These are phyloP conservation scores for Cystobasidium ongulense DNA, from an alignment of 768 basidiomycete genomes.

Conservation along the genomic window DNA sequence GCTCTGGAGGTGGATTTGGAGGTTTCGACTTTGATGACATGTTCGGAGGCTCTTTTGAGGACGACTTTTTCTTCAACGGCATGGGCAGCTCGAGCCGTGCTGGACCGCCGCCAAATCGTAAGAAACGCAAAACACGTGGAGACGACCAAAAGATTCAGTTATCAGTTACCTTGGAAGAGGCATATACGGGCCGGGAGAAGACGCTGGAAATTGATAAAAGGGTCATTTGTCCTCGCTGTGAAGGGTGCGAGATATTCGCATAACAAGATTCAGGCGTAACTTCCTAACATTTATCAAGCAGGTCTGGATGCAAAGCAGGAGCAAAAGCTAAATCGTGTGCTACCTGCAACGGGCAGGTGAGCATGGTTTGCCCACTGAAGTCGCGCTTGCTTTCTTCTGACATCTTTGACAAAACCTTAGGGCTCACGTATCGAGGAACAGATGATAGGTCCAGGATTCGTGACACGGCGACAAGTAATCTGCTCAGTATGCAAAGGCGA, in stretches of 20 bases:
- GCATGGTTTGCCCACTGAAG: not conserved
- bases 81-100: slow-evolving; percentile 36
- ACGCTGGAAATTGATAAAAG: slow-evolving; percentile 85
- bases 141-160: slow-evolving; percentile 69
- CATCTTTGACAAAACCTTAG: not conserved
- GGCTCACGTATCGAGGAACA: slow-evolving; percentile 2
- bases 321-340: slow-evolving; percentile 77
- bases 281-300: slow-evolving; percentile 42
- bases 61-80: not conserved
- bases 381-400: too few species aligned
- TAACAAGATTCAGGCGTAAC: not conserved
- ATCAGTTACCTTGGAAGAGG: slow-evolving; percentile 79
- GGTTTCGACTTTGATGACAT: slow-evolving; percentile 59
- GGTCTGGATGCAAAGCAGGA: slow-evolving; percentile 70
- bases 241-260: slow-evolving; percentile 55
- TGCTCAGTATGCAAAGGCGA: slow-evolving; percentile 13
- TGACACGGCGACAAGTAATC: not conserved
- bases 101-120: slow-evolving; percentile 50
- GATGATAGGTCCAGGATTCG: not conserved
- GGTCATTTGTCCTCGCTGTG: slow-evolving; percentile 65
- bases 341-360: slow-evolving; percentile 72
- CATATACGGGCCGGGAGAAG: slow-evolving; percentile 82
- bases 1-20: slow-evolving; percentile 46
- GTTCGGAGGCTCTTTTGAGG: slow-evolving; percentile 65
- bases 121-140: slow-evolving; percentile 50